A percentile compares a stretch with the other conserved stretches of the same genome.
These are phyloP conservation scores for Syzygium aqueum DNA, from an alignment of 345 rosid genomes.

Conservation along the genomic window DNA sequence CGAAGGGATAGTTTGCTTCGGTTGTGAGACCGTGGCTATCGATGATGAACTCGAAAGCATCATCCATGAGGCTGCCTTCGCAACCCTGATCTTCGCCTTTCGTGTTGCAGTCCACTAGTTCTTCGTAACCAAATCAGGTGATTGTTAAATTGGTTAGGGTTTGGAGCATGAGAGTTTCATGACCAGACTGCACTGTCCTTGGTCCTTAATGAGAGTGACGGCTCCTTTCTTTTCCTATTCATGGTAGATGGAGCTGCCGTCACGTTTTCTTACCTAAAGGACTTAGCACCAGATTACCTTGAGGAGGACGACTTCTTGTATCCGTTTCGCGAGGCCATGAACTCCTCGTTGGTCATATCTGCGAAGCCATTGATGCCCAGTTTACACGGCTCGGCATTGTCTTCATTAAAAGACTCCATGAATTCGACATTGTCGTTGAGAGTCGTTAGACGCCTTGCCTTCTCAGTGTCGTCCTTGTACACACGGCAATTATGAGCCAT, in stretches of 20 bases:
- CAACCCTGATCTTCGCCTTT: constrained; percentile 24
- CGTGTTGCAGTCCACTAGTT: constrained; percentile 45
- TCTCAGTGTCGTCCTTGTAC: constrained; percentile 23
- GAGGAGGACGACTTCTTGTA: not conserved
- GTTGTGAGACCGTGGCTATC: constrained; percentile 35
- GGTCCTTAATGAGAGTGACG: constrained; percentile 37
- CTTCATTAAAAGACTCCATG: constrained; percentile 25
- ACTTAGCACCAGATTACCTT: not conserved
- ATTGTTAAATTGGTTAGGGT: not conserved
- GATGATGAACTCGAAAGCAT: constrained; percentile 35
- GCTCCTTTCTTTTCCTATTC: constrained; percentile 37
- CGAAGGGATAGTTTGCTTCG: constrained; percentile 31
- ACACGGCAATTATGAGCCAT: constrained; percentile 16
- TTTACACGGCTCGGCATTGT: constrained; percentile 1
- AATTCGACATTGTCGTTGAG: constrained; percentile 28
- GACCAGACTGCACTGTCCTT: constrained; percentile 25
- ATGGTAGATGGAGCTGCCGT: constrained; percentile 12
- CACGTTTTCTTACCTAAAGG: constrained; percentile 8
- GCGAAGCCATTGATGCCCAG: constrained; percentile 7
- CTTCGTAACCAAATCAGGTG: not conserved
- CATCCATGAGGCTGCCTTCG: constrained; percentile 23
- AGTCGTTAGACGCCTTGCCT: constrained; percentile 17
- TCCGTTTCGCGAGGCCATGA: not conserved
- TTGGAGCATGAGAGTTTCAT: not conserved
- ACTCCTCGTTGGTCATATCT: constrained; percentile 12